A percentile compares a stretch with the other conserved stretches of the same genome.
phyloP scores from a whole-genome alignment of 352 stramenopile species.

The Halophytophthora batemanensis region DNA sequence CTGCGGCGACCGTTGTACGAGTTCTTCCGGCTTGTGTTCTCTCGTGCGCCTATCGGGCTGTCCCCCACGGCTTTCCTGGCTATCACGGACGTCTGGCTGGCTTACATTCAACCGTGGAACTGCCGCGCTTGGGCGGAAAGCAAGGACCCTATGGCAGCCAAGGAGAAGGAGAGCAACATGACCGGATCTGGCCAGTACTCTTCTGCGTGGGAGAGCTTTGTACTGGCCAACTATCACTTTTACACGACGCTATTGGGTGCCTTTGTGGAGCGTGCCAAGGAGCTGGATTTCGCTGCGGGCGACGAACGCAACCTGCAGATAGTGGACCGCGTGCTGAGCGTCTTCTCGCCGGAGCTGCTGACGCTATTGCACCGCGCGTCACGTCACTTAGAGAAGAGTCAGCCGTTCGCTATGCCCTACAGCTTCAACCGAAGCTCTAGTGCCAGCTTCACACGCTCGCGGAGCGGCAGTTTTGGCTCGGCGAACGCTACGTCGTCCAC shows the following conservation, averaged over 20 bases:
- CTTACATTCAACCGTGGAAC: slow-evolving; percentile 84
- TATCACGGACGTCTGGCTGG: slow-evolving; percentile 84
- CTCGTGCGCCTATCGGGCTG: slow-evolving; percentile 67
- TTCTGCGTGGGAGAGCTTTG: slow-evolving; percentile 67
- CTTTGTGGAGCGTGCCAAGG: slow-evolving; percentile 80
- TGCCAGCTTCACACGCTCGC: slow-evolving; percentile 20
- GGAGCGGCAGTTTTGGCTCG: slow-evolving; percentile 25
- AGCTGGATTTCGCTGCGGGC: slow-evolving; percentile 72
- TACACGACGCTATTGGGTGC: slow-evolving; percentile 78
- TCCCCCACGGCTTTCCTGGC: slow-evolving; percentile 78
- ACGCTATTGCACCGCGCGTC: slow-evolving; percentile 54
- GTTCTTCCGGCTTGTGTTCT: slow-evolving; percentile 84
- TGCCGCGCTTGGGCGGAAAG: slow-evolving; percentile 60
- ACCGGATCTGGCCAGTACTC: slow-evolving; percentile 36
- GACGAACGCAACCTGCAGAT: slow-evolving; percentile 63
- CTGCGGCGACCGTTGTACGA: slow-evolving; percentile 76
- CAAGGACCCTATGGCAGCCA: slow-evolving; percentile 16
- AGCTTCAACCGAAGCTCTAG: slow-evolving; percentile 27
- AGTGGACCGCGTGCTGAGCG: slow-evolving; percentile 64
- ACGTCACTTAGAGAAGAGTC: slow-evolving; percentile 61
- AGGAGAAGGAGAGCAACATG: slow-evolving; percentile 4
- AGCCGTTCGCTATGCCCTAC: slow-evolving; percentile 61
- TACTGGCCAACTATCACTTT: slow-evolving; percentile 88
- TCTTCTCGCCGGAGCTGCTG: slow-evolving; percentile 72
- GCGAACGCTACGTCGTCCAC: slow-evolving; percentile 11